These are phyloP conservation scores for Grosmannia clavigera DNA, from an alignment of 2,329 filamentous ascomycete species.

Conservation along the genomic window DNA sequence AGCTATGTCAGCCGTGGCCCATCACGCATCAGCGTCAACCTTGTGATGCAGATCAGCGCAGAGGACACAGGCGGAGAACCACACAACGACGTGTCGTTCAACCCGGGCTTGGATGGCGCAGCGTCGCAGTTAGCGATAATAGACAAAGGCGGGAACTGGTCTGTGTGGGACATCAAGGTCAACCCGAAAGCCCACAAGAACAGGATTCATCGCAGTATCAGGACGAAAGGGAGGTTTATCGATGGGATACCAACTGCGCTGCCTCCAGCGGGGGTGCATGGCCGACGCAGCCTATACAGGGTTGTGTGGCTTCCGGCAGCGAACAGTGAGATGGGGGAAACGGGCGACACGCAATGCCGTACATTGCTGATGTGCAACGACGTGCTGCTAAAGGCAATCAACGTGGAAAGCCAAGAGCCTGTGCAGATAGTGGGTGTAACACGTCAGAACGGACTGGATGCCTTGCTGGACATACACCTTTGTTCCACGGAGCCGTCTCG, in stretches of 20 bases:
- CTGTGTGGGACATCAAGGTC: conserved; percentile 47
- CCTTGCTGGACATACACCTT: conserved; percentile 42
- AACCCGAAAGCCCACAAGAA: conserved; percentile 22
- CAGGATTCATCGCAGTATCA: conserved; percentile 18
- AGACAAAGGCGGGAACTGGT: conserved; percentile 55
- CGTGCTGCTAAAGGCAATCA: conserved; percentile 17
- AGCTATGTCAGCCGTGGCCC: conserved; percentile 17
- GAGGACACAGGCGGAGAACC: conserved; percentile 38
- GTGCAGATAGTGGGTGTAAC: conserved; percentile 9
- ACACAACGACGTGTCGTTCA: conserved; percentile 55
- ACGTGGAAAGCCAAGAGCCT: conserved; percentile 6
- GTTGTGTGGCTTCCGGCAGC: conserved; percentile 5
- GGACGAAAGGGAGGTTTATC: conserved; percentile 26
- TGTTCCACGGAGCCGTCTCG: conserved; percentile 34
- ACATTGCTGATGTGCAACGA: conserved; percentile 18
- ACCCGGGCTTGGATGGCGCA: conserved; percentile 34
- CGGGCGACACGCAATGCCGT: neutral
- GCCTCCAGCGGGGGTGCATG: neutral
- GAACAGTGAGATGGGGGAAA: neutral
- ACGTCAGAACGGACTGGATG: conserved; percentile 20
- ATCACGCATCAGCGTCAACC: conserved; percentile 43
- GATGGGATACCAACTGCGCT: neutral
- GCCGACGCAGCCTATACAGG: conserved; percentile 7
- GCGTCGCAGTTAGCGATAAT: conserved; percentile 52
- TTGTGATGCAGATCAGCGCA: conserved; percentile 38